Conservation (phyloP, 331 rosid genomes). For the Arachis monticola region DNA sequence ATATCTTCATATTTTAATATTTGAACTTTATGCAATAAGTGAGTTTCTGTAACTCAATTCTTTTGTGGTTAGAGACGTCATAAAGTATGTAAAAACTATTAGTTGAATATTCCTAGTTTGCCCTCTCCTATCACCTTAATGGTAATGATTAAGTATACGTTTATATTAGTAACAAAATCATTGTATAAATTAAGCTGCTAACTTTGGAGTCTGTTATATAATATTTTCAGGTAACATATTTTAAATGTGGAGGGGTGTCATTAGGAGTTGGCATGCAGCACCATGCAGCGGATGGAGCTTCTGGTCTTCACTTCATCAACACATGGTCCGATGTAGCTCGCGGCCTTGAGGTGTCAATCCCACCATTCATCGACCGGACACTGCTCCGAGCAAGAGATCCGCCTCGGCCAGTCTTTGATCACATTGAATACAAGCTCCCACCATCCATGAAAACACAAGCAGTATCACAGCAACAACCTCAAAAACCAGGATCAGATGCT, state of each 20-base stretch:
- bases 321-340: slow-evolving; percentile 93
- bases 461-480: slow-evolving; percentile 8
- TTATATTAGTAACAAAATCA: no score
- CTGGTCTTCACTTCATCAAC: slow-evolving; percentile 86
- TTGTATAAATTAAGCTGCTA: neutral
- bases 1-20: no score
- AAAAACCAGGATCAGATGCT: slow-evolving; percentile 48
- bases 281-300: slow-evolving; percentile 82
- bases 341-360: slow-evolving; percentile 65
- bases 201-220: neutral
- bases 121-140: no score
- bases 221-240: slow-evolving; percentile 67
- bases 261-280: slow-evolving; percentile 96
- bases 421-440: slow-evolving; percentile 79
- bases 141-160: no score
- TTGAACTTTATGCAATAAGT: no score
- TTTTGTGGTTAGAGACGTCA: no score
- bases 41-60: no score
- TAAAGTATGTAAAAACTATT: no score
- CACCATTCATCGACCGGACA: slow-evolving; percentile 75
- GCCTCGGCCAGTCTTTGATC: slow-evolving; percentile 70
- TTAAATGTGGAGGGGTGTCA: slow-evolving; percentile 92
- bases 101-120: no score
- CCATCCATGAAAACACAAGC: slow-evolving; percentile 59
- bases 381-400: slow-evolving; percentile 75